phyloP scores from a whole-genome alignment of 2,329 filamentous ascomycete genomes.

The Paecilomyces sp. region DNA sequence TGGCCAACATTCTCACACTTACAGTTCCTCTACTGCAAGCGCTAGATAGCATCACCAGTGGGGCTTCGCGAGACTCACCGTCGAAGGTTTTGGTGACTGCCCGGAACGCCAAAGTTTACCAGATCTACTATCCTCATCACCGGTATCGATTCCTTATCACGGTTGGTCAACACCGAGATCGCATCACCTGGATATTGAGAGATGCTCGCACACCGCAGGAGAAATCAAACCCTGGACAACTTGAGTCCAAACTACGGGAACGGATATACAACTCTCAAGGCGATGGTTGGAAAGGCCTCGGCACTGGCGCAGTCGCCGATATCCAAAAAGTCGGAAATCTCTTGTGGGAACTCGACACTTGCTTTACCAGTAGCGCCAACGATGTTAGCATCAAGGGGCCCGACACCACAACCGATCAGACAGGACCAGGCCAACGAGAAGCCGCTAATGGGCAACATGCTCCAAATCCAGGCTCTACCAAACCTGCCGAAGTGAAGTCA shows the following conservation, averaged over 20 bases:
- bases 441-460: not conserved
- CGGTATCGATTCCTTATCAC: constrained; percentile 25
- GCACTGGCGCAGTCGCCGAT: constrained; percentile 28
- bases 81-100: constrained; percentile 24
- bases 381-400: not conserved
- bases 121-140: constrained; percentile 28
- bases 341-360: constrained; percentile 23
- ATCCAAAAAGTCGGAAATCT: constrained; percentile 25
- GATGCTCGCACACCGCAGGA: constrained; percentile 15
- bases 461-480: not conserved
- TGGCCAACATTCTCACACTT: constrained; percentile 24
- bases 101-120: constrained; percentile 28
- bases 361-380: constrained; percentile 11
- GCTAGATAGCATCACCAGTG: constrained; percentile 26
- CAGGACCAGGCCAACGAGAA: not conserved
- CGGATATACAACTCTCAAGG: constrained; percentile 29
- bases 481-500: constrained; percentile 1
- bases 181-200: constrained; percentile 28
- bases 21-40: constrained; percentile 32
- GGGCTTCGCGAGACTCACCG: constrained; percentile 13
- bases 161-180: constrained; percentile 18
- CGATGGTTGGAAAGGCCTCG: constrained; percentile 33
- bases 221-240: constrained; percentile 10
- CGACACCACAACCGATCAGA: not conserved
- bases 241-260: constrained; percentile 19